These are phyloP conservation scores for Russula sp. DNA, from an alignment of 768 basidiomycete species.

Conservation along the genomic window DNA sequence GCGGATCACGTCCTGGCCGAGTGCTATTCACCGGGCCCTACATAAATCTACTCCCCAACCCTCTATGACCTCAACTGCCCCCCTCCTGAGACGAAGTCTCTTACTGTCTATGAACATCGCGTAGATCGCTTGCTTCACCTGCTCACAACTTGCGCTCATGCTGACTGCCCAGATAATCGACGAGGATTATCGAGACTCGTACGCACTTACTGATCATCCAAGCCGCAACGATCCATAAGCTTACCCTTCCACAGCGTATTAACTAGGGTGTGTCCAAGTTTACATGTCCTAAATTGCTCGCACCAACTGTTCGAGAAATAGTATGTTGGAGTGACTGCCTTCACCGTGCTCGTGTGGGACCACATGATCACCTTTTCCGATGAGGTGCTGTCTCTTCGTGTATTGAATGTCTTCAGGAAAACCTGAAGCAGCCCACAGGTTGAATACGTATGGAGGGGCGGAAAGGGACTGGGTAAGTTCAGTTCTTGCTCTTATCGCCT, in stretches of 20 bases:
- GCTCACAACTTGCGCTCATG: no score
- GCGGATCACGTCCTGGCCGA: not conserved
- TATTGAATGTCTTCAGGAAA: not conserved
- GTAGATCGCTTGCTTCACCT: not conserved
- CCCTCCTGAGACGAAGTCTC: not conserved
- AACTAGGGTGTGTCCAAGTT: not conserved
- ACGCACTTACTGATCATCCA: not conserved
- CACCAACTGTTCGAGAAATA: slow-evolving; percentile 20
- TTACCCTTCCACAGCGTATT: not conserved
- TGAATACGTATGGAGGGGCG: slow-evolving; percentile 46
- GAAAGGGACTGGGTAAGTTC: slow-evolving; percentile 39
- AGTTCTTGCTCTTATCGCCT: not conserved
- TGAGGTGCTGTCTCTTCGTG: slow-evolving; percentile 28
- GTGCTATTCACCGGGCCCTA: not conserved
- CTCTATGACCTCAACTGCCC: not conserved
- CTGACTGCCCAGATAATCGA: not conserved
- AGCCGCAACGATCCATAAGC: not conserved
- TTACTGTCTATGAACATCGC: not conserved
- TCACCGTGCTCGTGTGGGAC: slow-evolving; percentile 48
- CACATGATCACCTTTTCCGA: slow-evolving; percentile 46
- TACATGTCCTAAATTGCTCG: not conserved
- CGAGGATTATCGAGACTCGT: slow-evolving; percentile 1
- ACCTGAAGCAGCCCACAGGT: slow-evolving; percentile 27
- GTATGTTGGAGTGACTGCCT: slow-evolving; percentile 47
- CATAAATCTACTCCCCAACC: not conserved